Evolutionary conservation across 495 filamentous ascomycete species (phyloP).

Genomic region (Ascodesmis nigricans): DNA sequence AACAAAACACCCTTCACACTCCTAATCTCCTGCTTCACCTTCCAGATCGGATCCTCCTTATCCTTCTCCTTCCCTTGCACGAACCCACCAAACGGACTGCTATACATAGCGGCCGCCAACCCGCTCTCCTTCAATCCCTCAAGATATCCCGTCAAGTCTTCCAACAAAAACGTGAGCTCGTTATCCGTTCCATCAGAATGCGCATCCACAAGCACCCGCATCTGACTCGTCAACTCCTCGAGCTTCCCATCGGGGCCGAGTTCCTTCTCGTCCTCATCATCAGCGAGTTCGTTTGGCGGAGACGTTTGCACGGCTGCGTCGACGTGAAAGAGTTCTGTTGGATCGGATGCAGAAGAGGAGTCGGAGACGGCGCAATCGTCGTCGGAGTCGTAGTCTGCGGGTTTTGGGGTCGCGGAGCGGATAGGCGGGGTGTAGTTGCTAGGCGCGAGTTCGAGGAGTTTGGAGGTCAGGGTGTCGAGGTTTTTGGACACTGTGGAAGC

Average conservation of each 20-base stretch:
- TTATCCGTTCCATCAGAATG: slow-evolving; percentile 21
- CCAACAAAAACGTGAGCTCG: slow-evolving; percentile 19
- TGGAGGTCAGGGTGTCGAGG: slow-evolving; percentile 45
- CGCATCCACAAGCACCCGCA: slow-evolving; percentile 17
- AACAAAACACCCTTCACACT: slow-evolving; percentile 84
- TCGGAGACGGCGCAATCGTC: slow-evolving; percentile 28
- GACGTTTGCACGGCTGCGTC: slow-evolving; percentile 77
- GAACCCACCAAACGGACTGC: slow-evolving; percentile 19
- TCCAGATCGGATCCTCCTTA: slow-evolving; percentile 55
- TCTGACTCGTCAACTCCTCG: slow-evolving; percentile 13
- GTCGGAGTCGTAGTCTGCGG: slow-evolving; percentile 23
- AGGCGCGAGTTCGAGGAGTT: slow-evolving; percentile 50
- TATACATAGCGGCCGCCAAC: slow-evolving; percentile 11
- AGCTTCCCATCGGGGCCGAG: slow-evolving; percentile 25
- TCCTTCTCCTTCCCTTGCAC: slow-evolving; percentile 27
- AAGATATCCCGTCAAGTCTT: slow-evolving; percentile 19
- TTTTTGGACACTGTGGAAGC: slow-evolving; percentile 40
- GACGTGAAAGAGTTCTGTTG: slow-evolving; percentile 74
- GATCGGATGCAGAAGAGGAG: slow-evolving; percentile 33
- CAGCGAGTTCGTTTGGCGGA: slow-evolving; percentile 23
- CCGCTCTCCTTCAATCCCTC: slow-evolving; percentile 19
- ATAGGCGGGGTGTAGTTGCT: slow-evolving; percentile 30
- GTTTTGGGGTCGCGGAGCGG: slow-evolving; percentile 12
- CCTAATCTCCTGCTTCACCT: slow-evolving; percentile 63
- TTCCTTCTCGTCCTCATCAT: slow-evolving; percentile 19